These are phyloP conservation scores for Plasmopara muralis DNA, from an alignment of 352 stramenopile genomes.

Conservation along the genomic window DNA sequence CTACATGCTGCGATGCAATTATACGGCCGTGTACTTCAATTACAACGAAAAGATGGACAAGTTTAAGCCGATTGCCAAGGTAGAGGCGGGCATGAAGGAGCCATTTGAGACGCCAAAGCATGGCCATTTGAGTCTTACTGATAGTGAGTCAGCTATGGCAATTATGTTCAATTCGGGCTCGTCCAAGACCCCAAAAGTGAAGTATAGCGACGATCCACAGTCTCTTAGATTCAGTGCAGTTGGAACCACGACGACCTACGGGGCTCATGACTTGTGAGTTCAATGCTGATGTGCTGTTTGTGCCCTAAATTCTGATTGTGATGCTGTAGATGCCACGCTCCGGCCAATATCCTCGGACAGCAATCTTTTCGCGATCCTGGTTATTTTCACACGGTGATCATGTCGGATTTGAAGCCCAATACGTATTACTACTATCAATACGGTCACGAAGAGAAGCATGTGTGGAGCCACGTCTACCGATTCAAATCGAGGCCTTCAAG, in stretches of 20 bases:
- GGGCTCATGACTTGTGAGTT: constrained; percentile 46
- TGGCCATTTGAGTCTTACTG: constrained; percentile 59
- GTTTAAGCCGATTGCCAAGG: constrained; percentile 24
- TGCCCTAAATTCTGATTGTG: constrained; percentile 11
- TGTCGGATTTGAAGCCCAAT: constrained; percentile 34
- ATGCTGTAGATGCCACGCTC: constrained; percentile 42
- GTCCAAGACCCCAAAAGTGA: constrained; percentile 31
- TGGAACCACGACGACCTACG: constrained; percentile 52
- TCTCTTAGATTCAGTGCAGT: constrained; percentile 17
- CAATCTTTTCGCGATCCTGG: constrained; percentile 47
- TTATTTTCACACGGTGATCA: constrained; percentile 57
- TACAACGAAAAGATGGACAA: constrained; percentile 18
- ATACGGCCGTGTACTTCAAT: constrained; percentile 53
- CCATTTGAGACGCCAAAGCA: constrained; percentile 57
- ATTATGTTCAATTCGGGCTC: constrained; percentile 73
- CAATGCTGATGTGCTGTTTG: constrained; percentile 15
- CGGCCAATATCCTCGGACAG: constrained; percentile 38
- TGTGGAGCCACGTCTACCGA: constrained; percentile 32
- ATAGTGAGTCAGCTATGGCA: constrained; percentile 43
- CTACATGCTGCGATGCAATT: constrained; percentile 72
- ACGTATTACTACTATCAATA: constrained; percentile 61
- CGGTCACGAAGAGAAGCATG: constrained; percentile 36
- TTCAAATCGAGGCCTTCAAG: constrained; percentile 36
- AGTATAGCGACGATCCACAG: constrained; percentile 29
- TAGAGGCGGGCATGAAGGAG: constrained; percentile 44